These are phyloP conservation scores for Calonectria honghensis DNA, from an alignment of 2,329 filamentous ascomycete species.

Conservation along the genomic window DNA sequence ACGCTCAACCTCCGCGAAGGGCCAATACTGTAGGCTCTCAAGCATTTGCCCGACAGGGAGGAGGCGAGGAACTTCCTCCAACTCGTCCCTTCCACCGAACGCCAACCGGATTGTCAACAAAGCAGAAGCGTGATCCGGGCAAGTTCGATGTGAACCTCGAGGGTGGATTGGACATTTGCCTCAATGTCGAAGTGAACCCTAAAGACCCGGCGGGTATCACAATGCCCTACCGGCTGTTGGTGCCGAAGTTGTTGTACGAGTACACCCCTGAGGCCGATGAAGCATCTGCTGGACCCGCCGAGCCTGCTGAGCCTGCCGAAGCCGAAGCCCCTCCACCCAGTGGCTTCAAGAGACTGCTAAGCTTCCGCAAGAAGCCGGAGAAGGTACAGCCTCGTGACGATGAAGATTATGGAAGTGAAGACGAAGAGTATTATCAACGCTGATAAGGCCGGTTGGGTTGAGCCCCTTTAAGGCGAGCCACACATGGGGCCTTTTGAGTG, in stretches of 20 bases:
- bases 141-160: constrained; percentile 83
- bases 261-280: constrained; percentile 66
- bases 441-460: constrained; percentile 28
- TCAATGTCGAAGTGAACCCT: constrained; percentile 92
- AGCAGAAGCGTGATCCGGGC: constrained; percentile 74
- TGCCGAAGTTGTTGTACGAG: constrained; percentile 84
- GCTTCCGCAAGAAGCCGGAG: constrained; percentile 63
- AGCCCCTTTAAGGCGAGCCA: background rate
- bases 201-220: constrained; percentile 92
- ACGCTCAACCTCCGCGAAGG: constrained; percentile 59
- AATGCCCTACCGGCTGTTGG: constrained; percentile 87
- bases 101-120: constrained; percentile 80
- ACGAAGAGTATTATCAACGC: constrained; percentile 40
- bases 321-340: constrained; percentile 45
- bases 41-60: constrained; percentile 53
- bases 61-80: constrained; percentile 43
- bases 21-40: constrained; percentile 57
- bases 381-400: constrained; percentile 46
- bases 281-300: constrained; percentile 28
- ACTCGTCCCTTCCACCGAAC: constrained; percentile 77
- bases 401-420: constrained; percentile 53
- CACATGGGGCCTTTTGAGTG: too few species aligned
- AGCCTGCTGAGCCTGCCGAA: constrained; percentile 38
- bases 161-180: constrained; percentile 87
- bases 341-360: constrained; percentile 68